A percentile compares a stretch with the other conserved stretches of the same genome.
These are phyloP conservation scores for Raphanus raphanistrum DNA, from an alignment of 345 rosid genomes.

Conservation along the genomic window DNA sequence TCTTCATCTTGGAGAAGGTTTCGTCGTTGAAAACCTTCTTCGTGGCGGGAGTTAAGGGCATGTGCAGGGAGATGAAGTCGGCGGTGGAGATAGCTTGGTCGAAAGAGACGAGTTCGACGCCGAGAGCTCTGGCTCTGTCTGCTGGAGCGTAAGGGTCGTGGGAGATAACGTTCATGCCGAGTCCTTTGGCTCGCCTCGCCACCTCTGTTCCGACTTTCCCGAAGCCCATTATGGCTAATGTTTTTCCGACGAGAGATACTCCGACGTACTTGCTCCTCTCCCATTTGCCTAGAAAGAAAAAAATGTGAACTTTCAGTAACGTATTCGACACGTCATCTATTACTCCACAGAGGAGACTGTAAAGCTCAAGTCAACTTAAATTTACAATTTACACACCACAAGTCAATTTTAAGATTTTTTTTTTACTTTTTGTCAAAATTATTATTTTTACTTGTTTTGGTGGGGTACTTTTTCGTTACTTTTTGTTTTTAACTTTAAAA, in stretches of 20 bases:
- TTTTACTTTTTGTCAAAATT: not conserved
- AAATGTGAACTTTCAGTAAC: not conserved
- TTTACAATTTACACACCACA: not conserved
- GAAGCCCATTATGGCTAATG: constrained; percentile 81
- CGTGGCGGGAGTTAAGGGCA: constrained; percentile 74
- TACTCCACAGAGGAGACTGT: not conserved
- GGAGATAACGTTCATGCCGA: constrained; percentile 82
- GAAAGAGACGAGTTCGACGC: constrained; percentile 79
- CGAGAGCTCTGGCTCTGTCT: constrained; percentile 75
- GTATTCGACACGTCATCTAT: not conserved
- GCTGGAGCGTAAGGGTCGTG: constrained; percentile 87
- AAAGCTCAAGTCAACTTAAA: not conserved
- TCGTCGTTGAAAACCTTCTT: constrained; percentile 62
- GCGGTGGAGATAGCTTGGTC: constrained; percentile 71
- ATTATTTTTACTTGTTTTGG: not conserved
- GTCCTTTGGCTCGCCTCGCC: constrained; percentile 79
- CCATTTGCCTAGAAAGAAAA: constrained; percentile 67
- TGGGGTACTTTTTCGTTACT: not conserved
- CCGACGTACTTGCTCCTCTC: constrained; percentile 78
- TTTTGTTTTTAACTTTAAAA: not conserved
- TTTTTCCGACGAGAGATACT: constrained; percentile 77
- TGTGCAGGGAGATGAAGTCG: constrained; percentile 77
- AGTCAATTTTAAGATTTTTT: not conserved
- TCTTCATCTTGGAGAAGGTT: constrained; percentile 67
- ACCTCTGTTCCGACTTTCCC: constrained; percentile 92